These are phyloP conservation scores for Cucumis sativus DNA, from an alignment of 306 rosid species.

Conservation along the genomic window Cucumber_9930_V3 NC_026659.2:24185001-24185500, in stretches of 20 bases:
- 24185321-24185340: background rate
- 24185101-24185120: conserved; percentile 45
- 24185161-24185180: conserved; percentile 77
- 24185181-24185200: conserved; percentile 86
- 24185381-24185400: conserved; percentile 48
- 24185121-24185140: conserved; percentile 80
- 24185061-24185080: conserved; percentile 53
- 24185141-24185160: conserved; percentile 69
- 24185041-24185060: conserved; percentile 46
- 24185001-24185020: conserved; percentile 85
- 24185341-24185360: background rate
- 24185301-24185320: background rate
- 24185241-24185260: conserved; percentile 62
- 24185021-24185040: conserved; percentile 58
- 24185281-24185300: conserved; percentile 28
- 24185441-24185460: conserved; percentile 15
- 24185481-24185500: conserved; percentile 46
- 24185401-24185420: conserved; percentile 12
- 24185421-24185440: background rate
- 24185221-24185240: conserved; percentile 61
- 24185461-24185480: conserved; percentile 39
- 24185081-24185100: conserved; percentile 46
- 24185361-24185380: background rate
- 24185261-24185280: conserved; percentile 64
- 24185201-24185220: conserved; percentile 65